These are phyloP conservation scores for Chytriomyces confervae DNA, from an alignment of 192 early-diverging fungal species.

Conservation along the genomic window DNA sequence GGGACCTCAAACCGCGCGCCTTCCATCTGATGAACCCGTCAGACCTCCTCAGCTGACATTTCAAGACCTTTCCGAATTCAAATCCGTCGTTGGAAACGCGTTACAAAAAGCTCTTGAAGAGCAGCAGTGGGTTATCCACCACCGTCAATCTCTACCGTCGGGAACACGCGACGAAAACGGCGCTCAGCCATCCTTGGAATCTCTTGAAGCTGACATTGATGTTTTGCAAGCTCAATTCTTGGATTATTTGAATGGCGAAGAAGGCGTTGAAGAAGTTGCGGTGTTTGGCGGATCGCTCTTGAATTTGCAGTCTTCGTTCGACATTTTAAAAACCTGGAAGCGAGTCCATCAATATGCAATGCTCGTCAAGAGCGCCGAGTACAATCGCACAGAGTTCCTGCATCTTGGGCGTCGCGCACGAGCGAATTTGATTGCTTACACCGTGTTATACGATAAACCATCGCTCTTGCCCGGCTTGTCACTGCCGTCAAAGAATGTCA, in stretches of 20 bases:
- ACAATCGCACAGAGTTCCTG: slow-evolving; percentile 23
- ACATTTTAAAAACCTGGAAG: slow-evolving; percentile 7
- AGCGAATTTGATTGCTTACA: slow-evolving; percentile 17
- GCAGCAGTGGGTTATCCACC: too few relatives aligned
- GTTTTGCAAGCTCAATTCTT: slow-evolving; percentile 6
- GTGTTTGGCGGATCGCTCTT: slow-evolving; percentile 31
- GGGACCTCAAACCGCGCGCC: too few relatives aligned
- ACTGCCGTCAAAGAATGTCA: background rate
- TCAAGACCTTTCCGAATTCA: too few relatives aligned
- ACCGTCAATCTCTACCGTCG: too few relatives aligned
- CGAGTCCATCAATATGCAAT: slow-evolving; percentile 26
- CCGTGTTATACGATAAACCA: slow-evolving; percentile 20
- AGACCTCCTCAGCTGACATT: too few relatives aligned
- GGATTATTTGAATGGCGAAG: slow-evolving; percentile 25
- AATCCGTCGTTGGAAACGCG: too few relatives aligned
- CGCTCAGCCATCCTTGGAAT: background rate
- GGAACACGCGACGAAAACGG: too few relatives aligned
- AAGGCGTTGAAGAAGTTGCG: background rate
- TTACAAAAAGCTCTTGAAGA: too few relatives aligned
- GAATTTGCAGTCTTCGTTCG: background rate
- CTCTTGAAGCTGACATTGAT: background rate
- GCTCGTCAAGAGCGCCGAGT: background rate
- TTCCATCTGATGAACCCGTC: too few relatives aligned
- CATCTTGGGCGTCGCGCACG: slow-evolving; percentile 26
- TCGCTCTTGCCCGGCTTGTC: slow-evolving; percentile 1